Conservation (phyloP, 495 filamentous ascomycete genomes). For the Talaromyces adpressus region DNA sequence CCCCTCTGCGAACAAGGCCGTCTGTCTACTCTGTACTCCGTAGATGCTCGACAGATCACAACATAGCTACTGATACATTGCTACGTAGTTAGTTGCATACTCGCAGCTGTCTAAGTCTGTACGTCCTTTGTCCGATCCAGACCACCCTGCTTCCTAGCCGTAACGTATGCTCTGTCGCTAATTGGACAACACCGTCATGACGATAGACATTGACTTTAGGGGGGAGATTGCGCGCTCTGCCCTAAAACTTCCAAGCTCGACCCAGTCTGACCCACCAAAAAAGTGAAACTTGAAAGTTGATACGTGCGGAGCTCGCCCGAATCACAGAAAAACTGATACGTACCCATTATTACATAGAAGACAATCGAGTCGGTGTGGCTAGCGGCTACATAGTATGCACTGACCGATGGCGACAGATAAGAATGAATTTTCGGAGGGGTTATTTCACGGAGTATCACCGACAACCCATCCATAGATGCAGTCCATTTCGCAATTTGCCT, state of each 20-base stretch:
- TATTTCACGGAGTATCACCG: not conserved
- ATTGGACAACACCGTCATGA: not conserved
- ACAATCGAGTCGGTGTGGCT: not conserved
- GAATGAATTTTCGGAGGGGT: not conserved
- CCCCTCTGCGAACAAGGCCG: no score
- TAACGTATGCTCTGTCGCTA: no score
- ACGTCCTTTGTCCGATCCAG: no score
- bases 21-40: no score
- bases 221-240: not conserved
- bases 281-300: not conserved
- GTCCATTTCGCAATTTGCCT: not conserved
- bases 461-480: not conserved
- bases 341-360: no score
- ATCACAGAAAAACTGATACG: not conserved
- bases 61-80: no score
- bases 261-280: not conserved
- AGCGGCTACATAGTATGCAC: not conserved
- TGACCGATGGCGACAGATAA: not conserved
- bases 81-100: no score
- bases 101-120: no score
- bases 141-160: no score
- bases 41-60: no score
- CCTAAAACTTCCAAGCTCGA: not conserved
- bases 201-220: not conserved
- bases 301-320: not conserved